These are phyloP conservation scores for Beauveria rudraprayagi DNA, from an alignment of 2,329 filamentous ascomycete genomes.

Conservation along the genomic window DNA sequence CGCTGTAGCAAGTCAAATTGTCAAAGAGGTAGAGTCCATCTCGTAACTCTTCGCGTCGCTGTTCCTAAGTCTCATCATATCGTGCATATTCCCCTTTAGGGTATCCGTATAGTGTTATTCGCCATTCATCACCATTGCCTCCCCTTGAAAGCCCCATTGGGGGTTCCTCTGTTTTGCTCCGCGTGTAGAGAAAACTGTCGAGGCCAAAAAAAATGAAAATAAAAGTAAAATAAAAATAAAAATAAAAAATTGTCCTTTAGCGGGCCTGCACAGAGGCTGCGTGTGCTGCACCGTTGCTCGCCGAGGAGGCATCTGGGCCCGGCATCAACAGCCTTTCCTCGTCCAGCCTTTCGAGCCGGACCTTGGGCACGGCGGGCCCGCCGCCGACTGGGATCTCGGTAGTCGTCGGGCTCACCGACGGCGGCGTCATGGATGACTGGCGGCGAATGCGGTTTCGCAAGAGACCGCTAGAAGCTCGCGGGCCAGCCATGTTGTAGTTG, in stretches of 20 bases:
- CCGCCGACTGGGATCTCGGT: constrained; percentile 2
- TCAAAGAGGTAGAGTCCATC: too few species aligned
- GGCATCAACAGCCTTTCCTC: not conserved
- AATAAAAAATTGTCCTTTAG: not conserved
- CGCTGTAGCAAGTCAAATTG: too few species aligned
- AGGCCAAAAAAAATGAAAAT: too few species aligned
- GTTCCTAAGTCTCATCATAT: too few species aligned
- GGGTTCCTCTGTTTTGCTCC: too few species aligned
- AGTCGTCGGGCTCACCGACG: constrained; percentile 5
- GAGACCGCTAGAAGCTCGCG: constrained; percentile 12
- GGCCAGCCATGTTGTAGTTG: constrained; percentile 10
- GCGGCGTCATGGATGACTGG: constrained; percentile 5
- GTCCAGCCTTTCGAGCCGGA: constrained; percentile 4
- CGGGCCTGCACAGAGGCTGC: not conserved
- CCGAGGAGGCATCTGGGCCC: not conserved
- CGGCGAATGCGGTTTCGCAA: constrained; percentile 13
- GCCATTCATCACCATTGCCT: too few species aligned
- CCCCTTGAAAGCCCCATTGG: too few species aligned
- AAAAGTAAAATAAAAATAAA: too few species aligned
- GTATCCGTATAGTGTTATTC: too few species aligned
- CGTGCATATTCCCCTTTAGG: too few species aligned
- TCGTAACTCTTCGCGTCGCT: too few species aligned
- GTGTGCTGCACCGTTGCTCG: not conserved
- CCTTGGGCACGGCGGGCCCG: not conserved
- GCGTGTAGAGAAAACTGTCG: too few species aligned